Conservation (phyloP, 73 alveolate genomes). For the Loxodes magnus region DNA sequence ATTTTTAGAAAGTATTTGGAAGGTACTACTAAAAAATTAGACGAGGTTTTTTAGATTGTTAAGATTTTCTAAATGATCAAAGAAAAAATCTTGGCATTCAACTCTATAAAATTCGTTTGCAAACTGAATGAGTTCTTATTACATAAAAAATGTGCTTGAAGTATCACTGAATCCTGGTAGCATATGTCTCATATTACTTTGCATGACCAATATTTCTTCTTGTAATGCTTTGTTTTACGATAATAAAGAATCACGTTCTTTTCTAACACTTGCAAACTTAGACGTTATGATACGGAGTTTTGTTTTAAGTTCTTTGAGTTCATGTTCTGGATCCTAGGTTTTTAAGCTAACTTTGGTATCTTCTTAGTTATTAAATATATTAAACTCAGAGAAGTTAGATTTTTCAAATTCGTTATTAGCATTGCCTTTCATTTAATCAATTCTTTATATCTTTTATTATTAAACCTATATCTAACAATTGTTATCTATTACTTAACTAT, state of each 20-base stretch:
- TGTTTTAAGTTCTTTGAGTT: conserved; percentile 19
- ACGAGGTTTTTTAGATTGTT: conserved; percentile 83
- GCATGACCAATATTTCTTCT: conserved; percentile 70
- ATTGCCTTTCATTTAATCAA: too few species aligned
- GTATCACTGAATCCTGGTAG: conserved; percentile 89
- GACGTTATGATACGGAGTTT: conserved; percentile 63
- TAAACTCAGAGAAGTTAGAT: too few species aligned
- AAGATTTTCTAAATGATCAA: conserved; percentile 86
- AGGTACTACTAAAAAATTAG: conserved; percentile 60
- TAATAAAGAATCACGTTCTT: conserved; percentile 63
- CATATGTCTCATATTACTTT: conserved; percentile 82
- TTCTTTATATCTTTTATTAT: too few species aligned
- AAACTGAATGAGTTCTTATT: conserved; percentile 68
- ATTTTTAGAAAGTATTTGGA: conserved; percentile 44
- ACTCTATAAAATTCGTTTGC: conserved; percentile 81
- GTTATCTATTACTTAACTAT: too few species aligned
- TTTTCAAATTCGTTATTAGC: too few species aligned
- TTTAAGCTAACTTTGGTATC: too few species aligned
- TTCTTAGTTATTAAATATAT: too few species aligned
- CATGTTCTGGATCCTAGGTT: conserved; percentile 24
- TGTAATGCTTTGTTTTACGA: conserved; percentile 67
- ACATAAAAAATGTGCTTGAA: conserved; percentile 83
- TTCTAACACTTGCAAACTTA: conserved; percentile 65
- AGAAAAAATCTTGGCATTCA: conserved; percentile 92
- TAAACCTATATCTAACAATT: too few species aligned